These are phyloP conservation scores for Boletus reticuloceps DNA, from an alignment of 768 basidiomycete genomes.

Conservation along the genomic window DNA sequence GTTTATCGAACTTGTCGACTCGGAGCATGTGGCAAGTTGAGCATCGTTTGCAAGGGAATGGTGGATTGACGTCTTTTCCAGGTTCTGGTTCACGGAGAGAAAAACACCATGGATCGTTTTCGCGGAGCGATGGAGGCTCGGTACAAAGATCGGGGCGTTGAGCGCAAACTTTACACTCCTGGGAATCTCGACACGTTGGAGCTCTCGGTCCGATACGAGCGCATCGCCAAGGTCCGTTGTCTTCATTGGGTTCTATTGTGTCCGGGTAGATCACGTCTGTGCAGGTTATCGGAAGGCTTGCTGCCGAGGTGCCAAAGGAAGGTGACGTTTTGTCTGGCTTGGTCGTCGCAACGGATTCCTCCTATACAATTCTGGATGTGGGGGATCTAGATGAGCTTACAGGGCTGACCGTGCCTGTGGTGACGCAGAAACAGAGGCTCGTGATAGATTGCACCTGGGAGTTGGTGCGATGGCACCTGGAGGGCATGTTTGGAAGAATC, in stretches of 20 bases:
- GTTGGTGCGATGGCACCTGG: constrained; percentile 92
- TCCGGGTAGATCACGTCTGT: background rate
- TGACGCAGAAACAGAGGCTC: constrained; percentile 82
- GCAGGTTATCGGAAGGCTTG: constrained; percentile 87
- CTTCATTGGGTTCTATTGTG: background rate
- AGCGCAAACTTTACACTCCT: constrained; percentile 92
- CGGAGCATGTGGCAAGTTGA: constrained; percentile 78
- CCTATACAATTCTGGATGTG: constrained; percentile 90
- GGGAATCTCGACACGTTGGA: constrained; percentile 85
- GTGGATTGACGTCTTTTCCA: constrained; percentile 25
- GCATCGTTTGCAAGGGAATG: background rate
- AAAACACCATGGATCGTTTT: constrained; percentile 85
- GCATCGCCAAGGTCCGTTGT: constrained; percentile 76
- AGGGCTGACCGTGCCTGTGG: constrained; percentile 77
- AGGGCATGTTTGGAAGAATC: constrained; percentile 88
- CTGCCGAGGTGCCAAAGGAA: constrained; percentile 65
- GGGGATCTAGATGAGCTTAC: constrained; percentile 87
- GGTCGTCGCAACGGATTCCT: constrained; percentile 88
- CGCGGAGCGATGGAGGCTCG: constrained; percentile 78
- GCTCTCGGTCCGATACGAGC: constrained; percentile 83
- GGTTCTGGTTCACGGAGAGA: constrained; percentile 94
- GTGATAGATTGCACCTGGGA: constrained; percentile 84
- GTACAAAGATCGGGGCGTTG: constrained; percentile 83
- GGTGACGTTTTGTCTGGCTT: constrained; percentile 78
- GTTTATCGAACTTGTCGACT: constrained; percentile 89